Conservation (phyloP, 495 filamentous ascomycete genomes). For the Penicillium coprophilum region DNA sequence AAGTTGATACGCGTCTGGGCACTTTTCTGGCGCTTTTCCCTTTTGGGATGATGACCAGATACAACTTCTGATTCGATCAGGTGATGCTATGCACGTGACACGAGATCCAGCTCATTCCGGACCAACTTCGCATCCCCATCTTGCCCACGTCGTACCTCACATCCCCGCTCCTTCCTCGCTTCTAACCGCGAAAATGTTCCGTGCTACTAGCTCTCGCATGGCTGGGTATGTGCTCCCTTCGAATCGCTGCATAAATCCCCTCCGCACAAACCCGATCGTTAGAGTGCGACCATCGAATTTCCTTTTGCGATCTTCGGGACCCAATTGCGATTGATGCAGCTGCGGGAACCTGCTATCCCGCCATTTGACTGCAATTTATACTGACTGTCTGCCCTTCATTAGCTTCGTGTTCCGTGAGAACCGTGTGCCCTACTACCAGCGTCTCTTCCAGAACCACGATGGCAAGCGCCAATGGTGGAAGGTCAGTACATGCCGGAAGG, state of each 20-base stretch:
- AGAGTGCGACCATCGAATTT: constrained; percentile 23
- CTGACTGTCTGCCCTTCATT: constrained; percentile 17
- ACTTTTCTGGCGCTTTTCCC: constrained; percentile 26
- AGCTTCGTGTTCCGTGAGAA: constrained; percentile 80
- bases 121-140: constrained; percentile 39
- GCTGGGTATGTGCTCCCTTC: constrained; percentile 41
- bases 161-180: constrained; percentile 33
- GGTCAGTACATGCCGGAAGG: constrained; percentile 54
- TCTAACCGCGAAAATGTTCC: constrained; percentile 47
- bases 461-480: constrained; percentile 83
- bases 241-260: constrained; percentile 8
- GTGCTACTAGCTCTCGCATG: constrained; percentile 46
- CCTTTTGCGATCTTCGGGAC: constrained; percentile 16
- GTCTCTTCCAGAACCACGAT: constrained; percentile 77
- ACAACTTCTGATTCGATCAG: constrained; percentile 20
- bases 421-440: constrained; percentile 81
- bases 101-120: constrained; percentile 28
- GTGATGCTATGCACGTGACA: constrained; percentile 17
- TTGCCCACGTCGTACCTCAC: constrained; percentile 24
- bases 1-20: constrained; percentile 11
- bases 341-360: neutral
- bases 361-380: constrained; percentile 4
- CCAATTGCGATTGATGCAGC: constrained; percentile 23
- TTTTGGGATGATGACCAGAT: constrained; percentile 19
- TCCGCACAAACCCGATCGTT: constrained; percentile 12